Conservation (phyloP, 495 filamentous ascomycete species). For the Talaromyces wortmannii region DNA sequence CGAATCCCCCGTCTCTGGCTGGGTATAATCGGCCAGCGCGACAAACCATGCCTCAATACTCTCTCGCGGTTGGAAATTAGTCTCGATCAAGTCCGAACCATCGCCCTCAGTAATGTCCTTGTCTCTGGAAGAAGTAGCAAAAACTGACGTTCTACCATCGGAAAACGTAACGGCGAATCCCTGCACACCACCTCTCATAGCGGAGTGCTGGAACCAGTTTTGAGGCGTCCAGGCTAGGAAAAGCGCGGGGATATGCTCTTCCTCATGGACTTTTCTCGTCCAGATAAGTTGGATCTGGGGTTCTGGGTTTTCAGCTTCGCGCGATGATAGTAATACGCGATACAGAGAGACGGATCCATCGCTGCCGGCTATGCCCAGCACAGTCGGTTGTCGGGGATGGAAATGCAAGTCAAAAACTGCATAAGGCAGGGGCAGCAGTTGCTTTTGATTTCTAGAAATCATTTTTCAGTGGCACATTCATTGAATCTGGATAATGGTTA, state of each 20-base stretch:
- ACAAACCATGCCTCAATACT: slow-evolving; percentile 42
- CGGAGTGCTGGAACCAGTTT: slow-evolving; percentile 18
- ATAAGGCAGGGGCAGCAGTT: slow-evolving; percentile 49
- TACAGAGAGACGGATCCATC: slow-evolving; percentile 64
- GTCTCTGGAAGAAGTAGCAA: slow-evolving; percentile 20
- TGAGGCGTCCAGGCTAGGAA: slow-evolving; percentile 66
- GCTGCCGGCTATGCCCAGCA: slow-evolving; percentile 67
- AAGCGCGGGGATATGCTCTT: slow-evolving; percentile 54
- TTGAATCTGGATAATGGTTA: not conserved
- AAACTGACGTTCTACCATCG: slow-evolving; percentile 50
- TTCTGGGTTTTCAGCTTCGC: not conserved
- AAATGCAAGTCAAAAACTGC: slow-evolving; percentile 87
- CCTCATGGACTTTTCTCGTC: slow-evolving; percentile 33
- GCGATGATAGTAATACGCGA: slow-evolving; percentile 14
- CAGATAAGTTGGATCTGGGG: slow-evolving; percentile 23
- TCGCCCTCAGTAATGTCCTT: not conserved
- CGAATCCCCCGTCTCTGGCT: not conserved
- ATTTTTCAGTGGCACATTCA: not conserved
- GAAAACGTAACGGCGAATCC: slow-evolving; percentile 62
- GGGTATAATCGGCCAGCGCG: slow-evolving; percentile 18
- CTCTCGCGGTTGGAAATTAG: slow-evolving; percentile 21
- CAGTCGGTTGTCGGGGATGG: slow-evolving; percentile 44
- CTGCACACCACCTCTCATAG: slow-evolving; percentile 20
- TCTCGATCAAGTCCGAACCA: not conserved
- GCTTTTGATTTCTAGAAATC: slow-evolving; percentile 20